Evolutionary conservation across 805 yeast species (phyloP), one percentile per base, ranked within the genome.

Genomic region (Tetrapisispora fleetii): DNA sequence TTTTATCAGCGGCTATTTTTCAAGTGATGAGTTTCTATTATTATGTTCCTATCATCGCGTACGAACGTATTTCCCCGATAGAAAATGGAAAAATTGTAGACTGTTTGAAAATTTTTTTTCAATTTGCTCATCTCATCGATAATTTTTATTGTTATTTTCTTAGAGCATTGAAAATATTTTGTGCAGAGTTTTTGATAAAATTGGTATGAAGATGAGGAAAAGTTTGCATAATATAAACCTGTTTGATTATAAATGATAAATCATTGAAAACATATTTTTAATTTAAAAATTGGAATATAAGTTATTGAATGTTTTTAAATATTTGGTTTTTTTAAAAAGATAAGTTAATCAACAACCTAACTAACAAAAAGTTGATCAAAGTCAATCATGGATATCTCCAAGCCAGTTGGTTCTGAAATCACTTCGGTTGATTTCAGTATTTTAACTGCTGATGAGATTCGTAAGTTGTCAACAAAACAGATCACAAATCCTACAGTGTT

Each of bases 401-500:
- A 84, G 64, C 98, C 99, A 45, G 91, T 89, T 46, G 99, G 99
- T 53, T 84, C 98, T 40, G 95, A 87, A 70, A 87, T 93, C 67
- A 73, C 79, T 40, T 82, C 95, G 58, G 96, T 93, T 55, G 97
- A 91, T 70, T 95, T 93, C 69, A 85, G 93, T 45, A 82, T 90
- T 58, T 73, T 90, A 55, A 73, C 88, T 33, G 75, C 91, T 16
- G 81, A 80, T 48, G 99, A 95, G 61, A 82, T 93, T 62, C 77
- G 91, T 58, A 77, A 79, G 59, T 73, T 91, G 38, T 88, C 97
- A 32, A 98, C 95, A 47, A 91, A 90, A 67, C 98, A 93, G 72
- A 82, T 93, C 68, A 85, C 95, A 50, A 89, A 88, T 62, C 97
- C 99, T 18, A 83, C 88, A 36, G 96, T 89, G n/a, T 83, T 93